Conservation (phyloP, 108 stramenopile genomes). For the Cyclostephanos tholiformis region DNA sequence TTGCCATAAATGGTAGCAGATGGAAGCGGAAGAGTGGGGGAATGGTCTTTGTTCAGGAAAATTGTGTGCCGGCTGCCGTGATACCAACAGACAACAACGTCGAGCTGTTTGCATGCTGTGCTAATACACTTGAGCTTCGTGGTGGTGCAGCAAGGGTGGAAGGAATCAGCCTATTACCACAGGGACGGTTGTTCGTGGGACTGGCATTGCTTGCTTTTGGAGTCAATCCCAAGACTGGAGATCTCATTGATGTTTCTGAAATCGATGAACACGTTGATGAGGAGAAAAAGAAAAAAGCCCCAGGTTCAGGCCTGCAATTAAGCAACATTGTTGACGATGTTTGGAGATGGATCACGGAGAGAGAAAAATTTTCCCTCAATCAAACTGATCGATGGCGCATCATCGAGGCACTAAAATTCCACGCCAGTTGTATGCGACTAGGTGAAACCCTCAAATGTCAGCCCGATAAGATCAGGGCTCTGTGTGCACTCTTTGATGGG, state of each 20-base stretch:
- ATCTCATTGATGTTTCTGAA: neutral
- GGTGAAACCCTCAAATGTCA: constrained; percentile 71
- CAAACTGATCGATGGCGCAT: constrained; percentile 30
- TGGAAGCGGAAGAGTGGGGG: constrained; percentile 38
- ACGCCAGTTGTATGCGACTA: constrained; percentile 44
- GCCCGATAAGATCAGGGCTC: constrained; percentile 50
- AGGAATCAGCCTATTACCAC: constrained; percentile 66
- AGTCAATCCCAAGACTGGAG: constrained; percentile 28
- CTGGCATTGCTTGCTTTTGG: constrained; percentile 66
- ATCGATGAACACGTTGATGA: constrained; percentile 17
- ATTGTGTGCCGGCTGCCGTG: constrained; percentile 43
- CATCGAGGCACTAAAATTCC: constrained; percentile 55
- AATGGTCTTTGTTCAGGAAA: constrained; percentile 42
- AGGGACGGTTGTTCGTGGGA: constrained; percentile 61
- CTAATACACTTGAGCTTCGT: constrained; percentile 65
- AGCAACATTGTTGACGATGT: constrained; percentile 13
- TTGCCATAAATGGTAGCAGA: constrained; percentile 30
- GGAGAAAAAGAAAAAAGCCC: constrained; percentile 18
- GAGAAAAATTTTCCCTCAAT: constrained; percentile 11
- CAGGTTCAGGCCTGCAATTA: constrained; percentile 1
- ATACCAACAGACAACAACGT: constrained; percentile 14
- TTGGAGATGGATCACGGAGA: constrained; percentile 18
- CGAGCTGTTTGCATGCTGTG: constrained; percentile 56
- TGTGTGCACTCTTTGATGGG: constrained; percentile 63
- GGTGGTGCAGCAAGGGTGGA: constrained; percentile 64